These are phyloP conservation scores for Somion occarium DNA, from an alignment of 1,284 basidiomycete species.

Conservation along the genomic window DNA sequence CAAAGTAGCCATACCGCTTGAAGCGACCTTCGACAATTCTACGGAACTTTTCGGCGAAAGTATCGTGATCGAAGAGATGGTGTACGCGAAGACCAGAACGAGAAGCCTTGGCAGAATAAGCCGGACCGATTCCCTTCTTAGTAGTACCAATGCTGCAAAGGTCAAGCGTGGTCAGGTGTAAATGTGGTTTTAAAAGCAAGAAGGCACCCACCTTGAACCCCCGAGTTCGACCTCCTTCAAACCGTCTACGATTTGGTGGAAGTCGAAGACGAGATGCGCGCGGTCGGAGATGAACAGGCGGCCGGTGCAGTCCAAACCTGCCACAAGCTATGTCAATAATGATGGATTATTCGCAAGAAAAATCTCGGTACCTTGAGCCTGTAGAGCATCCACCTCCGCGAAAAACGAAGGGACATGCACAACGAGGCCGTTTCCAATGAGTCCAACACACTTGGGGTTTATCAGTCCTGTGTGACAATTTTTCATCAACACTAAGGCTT, in stretches of 20 bases:
- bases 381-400: constrained; percentile 83
- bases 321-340: not conserved
- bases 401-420: constrained; percentile 96
- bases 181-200: not conserved
- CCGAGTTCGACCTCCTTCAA: constrained; percentile 98
- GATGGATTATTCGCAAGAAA: not conserved
- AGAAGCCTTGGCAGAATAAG: constrained; percentile 97
- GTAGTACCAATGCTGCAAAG: constrained; percentile 89
- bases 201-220: constrained; percentile 60
- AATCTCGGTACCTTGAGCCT: constrained; percentile 67
- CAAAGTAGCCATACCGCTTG: constrained; percentile 97
- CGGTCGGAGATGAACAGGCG: constrained; percentile 94
- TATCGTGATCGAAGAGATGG: constrained; percentile 88
- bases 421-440: constrained; percentile 94
- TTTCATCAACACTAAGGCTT: constrained; percentile 1
- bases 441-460: constrained; percentile 81
- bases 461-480: constrained; percentile 65
- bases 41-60: constrained; percentile 90
- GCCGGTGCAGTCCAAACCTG: constrained; percentile 83
- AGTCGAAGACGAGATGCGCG: constrained; percentile 96
- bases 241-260: constrained; percentile 99
- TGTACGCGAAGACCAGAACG: constrained; percentile 94
- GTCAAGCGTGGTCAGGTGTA: not conserved
- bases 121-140: constrained; percentile 96
- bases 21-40: constrained; percentile 95